Evolutionary conservation across 1,139 yeast genomes (phyloP), one percentile per base, ranked within the genome.

Genomic region (Candida pseudoviswanathii): DNA sequence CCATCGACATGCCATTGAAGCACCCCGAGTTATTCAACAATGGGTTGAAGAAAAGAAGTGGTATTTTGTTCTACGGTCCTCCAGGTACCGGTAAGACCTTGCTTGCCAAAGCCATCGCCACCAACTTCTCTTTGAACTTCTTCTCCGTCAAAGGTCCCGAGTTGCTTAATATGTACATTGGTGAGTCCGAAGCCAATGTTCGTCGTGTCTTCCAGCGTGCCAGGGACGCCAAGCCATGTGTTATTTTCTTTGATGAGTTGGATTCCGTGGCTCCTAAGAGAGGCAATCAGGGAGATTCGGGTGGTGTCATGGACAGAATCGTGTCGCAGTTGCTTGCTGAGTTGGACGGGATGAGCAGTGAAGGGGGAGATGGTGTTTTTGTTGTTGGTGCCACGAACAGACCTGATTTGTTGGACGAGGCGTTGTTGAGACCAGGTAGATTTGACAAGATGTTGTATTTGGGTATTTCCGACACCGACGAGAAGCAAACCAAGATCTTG

Each of bases 51-150:
- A 92, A 94, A 65, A 78, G 98, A 66, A 87, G 96, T 63, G 99
- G 99, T 51, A 89, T 94, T 38, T 71, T 94, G 55, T 91, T 94
- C 64, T 94, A 94, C 67, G 99, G 99, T 0, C 98, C 98, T 0
- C 99, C 99, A 0, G 99, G 99, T 27, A 94, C 98, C 0, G 99
- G 99, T 58, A 94, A 94, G 64, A 94, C 99, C 0, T 75, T 94
- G 41, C 75, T 94, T 52, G 98, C 98, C 8, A 94, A 94, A 65
- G 98, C 98, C 0, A 94, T 94, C 60, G 98, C 98, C 1, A 89
- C 97, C 1, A 90, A 92, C 56, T 94, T 92, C 63, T 88, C 97
- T 3, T 77, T 94, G 56, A 94, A 94, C 64, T 94, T 94, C 67
- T 92, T 94, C 68, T 89, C 96, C 56, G 97, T 92, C 26, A 92